Conservation (phyloP, 176 grass and related monocot species). For the Carex littledalei region DNA sequence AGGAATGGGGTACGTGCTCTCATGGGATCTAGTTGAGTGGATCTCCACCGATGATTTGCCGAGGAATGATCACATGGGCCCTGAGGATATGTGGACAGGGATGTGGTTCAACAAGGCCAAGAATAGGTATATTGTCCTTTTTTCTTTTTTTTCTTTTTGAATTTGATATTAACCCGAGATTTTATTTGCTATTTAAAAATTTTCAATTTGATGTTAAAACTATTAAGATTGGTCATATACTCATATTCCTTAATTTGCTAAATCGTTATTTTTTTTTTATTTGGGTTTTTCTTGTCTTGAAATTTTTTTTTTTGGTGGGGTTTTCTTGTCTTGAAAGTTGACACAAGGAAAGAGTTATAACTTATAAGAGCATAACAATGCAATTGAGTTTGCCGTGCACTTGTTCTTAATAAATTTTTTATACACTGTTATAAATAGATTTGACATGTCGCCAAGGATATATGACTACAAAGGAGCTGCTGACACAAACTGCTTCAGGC, state of each 20-base stretch:
- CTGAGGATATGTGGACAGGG: constrained; percentile 72
- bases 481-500: constrained; percentile 59
- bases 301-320: background rate
- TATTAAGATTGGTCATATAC: background rate
- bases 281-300: background rate
- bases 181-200: background rate
- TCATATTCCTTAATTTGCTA: background rate
- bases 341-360: background rate
- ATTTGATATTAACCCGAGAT: background rate
- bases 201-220: background rate
- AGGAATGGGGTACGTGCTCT: constrained; percentile 76
- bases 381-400: background rate
- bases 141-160: background rate
- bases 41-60: constrained; percentile 43
- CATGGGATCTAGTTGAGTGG: constrained; percentile 72
- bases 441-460: constrained; percentile 46
- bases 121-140: constrained; percentile 38
- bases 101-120: constrained; percentile 66
- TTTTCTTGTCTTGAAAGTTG: background rate
- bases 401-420: background rate
- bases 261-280: background rate
- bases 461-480: constrained; percentile 56
- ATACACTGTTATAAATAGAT: background rate
- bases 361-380: background rate
- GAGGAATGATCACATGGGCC: constrained; percentile 31